Conservation (phyloP, 2,329 filamentous ascomycete genomes). For the Clathrospora elynae region DNA sequence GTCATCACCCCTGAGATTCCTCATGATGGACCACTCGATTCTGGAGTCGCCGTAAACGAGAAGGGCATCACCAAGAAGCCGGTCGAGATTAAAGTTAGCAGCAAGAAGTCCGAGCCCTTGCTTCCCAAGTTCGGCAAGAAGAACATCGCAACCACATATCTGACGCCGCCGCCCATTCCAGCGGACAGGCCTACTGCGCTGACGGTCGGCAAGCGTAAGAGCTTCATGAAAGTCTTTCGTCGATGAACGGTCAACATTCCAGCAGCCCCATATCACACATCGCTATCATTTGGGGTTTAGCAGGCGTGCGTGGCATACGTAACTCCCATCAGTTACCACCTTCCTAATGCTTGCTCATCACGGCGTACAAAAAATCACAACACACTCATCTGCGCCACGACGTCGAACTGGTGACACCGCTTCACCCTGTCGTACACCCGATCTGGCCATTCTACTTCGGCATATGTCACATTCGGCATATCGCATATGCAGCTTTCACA, state of each 20-base stretch:
- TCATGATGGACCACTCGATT: conserved; percentile 45
- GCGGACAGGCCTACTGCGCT: conserved; percentile 35
- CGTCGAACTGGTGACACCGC: conserved; percentile 4
- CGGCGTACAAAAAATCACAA: conserved; percentile 6
- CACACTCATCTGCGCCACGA: conserved; percentile 3
- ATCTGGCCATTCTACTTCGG: conserved; percentile 1
- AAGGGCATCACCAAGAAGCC: conserved; percentile 27
- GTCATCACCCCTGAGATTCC: conserved; percentile 39
- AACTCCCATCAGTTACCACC: neutral
- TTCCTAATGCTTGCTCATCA: neutral
- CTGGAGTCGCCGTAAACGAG: conserved; percentile 42
- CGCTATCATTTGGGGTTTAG: conserved; percentile 1
- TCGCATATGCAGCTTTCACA: conserved; percentile 4
- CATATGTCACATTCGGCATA: conserved; percentile 13
- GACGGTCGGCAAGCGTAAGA: conserved; percentile 55
- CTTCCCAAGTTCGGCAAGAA: conserved; percentile 29
- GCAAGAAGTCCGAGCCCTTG: conserved; percentile 32
- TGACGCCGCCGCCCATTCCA: conserved; percentile 39
- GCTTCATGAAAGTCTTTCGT: conserved; percentile 53
- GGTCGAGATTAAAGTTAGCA: conserved; percentile 27
- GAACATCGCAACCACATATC: conserved; percentile 19
- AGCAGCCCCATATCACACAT: conserved; percentile 2
- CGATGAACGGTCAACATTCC: conserved; percentile 19
- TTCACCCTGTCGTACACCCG: conserved; percentile 8
- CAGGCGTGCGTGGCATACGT: neutral